A percentile compares a stretch with the other conserved stretches of the same genome.
These are phyloP conservation scores for Colletotrichum sp. DNA, from an alignment of 2,329 filamentous ascomycete species.

Conservation along the genomic window DNA sequence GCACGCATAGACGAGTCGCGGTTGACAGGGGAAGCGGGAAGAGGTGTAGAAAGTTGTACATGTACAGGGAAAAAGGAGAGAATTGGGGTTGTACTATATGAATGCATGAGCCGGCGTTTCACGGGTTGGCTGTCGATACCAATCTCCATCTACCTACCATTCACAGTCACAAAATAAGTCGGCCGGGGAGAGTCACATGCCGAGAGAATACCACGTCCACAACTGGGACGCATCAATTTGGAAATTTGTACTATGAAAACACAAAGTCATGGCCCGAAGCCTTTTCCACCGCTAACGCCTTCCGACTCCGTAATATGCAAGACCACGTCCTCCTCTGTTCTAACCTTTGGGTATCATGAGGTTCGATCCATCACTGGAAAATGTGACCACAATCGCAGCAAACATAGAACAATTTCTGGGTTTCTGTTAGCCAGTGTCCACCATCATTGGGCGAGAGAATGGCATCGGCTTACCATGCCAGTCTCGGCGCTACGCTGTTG, in stretches of 20 bases:
- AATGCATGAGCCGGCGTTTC: slow-evolving; percentile 22
- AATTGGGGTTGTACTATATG: slow-evolving; percentile 6
- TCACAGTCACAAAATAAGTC: background rate
- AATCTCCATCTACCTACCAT: slow-evolving; percentile 15
- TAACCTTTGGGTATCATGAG: slow-evolving; percentile 28
- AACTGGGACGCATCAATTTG: background rate
- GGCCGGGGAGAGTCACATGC: background rate
- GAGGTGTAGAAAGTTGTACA: slow-evolving; percentile 11
- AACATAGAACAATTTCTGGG: slow-evolving; percentile 88
- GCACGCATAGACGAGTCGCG: slow-evolving; percentile 48
- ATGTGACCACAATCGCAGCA: slow-evolving; percentile 94
- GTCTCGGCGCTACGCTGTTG: slow-evolving; percentile 97
- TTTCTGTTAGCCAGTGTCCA: slow-evolving; percentile 26
- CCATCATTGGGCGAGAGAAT: background rate
- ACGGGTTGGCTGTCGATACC: slow-evolving; percentile 17
- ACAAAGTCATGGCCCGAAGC: background rate
- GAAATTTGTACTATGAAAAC: background rate
- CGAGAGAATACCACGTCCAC: background rate
- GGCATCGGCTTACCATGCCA: slow-evolving; percentile 79
- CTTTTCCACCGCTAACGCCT: slow-evolving; percentile 7
- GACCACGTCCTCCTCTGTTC: background rate
- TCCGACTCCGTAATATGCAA: slow-evolving; percentile 15
- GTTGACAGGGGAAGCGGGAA: background rate
- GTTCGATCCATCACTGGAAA: slow-evolving; percentile 58
- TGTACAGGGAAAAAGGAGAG: background rate